Conservation (phyloP, 2,329 filamentous ascomycete species). For the Hymenoscyphus infarciens region DNA sequence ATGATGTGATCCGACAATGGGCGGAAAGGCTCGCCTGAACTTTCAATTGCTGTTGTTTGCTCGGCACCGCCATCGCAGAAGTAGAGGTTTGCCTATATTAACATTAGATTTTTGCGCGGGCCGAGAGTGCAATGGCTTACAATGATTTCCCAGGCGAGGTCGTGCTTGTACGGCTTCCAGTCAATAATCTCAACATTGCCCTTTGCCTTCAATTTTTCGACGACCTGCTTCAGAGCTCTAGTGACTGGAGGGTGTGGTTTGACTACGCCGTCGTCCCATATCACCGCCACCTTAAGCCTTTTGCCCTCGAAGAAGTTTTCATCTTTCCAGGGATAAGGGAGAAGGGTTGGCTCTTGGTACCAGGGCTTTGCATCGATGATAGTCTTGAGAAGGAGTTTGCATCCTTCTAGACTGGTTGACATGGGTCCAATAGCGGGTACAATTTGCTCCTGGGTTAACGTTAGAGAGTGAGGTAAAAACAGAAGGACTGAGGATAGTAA, state of each 20-base stretch:
- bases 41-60: slow-evolving; percentile 46
- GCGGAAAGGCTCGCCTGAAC: slow-evolving; percentile 54
- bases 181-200: slow-evolving; percentile 52
- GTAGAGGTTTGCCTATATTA: slow-evolving; percentile 39
- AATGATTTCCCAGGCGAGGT: slow-evolving; percentile 47
- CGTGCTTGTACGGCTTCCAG: slow-evolving; percentile 52
- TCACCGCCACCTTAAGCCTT: slow-evolving; percentile 57
- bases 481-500: too few relatives aligned
- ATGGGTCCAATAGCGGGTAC: slow-evolving; percentile 51
- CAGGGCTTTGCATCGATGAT: slow-evolving; percentile 46
- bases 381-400: slow-evolving; percentile 42
- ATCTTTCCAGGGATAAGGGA: slow-evolving; percentile 51
- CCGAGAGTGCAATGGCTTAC: slow-evolving; percentile 31
- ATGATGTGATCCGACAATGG: slow-evolving; percentile 59
- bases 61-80: slow-evolving; percentile 59
- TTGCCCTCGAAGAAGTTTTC: slow-evolving; percentile 34
- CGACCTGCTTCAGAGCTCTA: slow-evolving; percentile 53
- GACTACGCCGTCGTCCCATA: slow-evolving; percentile 58
- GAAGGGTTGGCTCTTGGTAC: slow-evolving; percentile 48
- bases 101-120: neutral
- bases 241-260: slow-evolving; percentile 56
- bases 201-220: slow-evolving; percentile 45
- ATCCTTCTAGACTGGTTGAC: slow-evolving; percentile 48
- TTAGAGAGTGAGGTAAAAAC: too few relatives aligned
- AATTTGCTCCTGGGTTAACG: slow-evolving; percentile 34